Percentiles rank a stretch among this genome's conserved stretches.
These are phyloP conservation scores for Gyrodon lividus DNA, from an alignment of 768 basidiomycete genomes.

Conservation along the genomic window DNA sequence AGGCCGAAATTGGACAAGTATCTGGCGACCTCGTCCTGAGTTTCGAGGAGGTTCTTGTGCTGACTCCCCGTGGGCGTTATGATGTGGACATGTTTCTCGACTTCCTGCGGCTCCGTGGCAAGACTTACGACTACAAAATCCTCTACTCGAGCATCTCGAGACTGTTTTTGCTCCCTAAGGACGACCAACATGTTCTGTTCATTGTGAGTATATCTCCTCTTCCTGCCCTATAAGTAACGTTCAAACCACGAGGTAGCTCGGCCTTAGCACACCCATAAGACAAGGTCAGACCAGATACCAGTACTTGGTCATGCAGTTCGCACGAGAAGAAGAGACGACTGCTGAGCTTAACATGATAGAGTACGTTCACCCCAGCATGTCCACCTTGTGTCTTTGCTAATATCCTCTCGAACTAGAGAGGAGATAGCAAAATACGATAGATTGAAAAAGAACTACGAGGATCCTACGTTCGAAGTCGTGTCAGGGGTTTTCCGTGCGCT, in stretches of 20 bases:
- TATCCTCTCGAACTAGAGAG: constrained; percentile 46
- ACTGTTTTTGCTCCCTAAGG: constrained; percentile 92
- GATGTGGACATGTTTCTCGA: constrained; percentile 98
- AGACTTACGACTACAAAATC: constrained; percentile 99
- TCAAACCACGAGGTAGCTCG: constrained; percentile 54
- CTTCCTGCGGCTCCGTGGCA: constrained; percentile 92
- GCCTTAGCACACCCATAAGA: constrained; percentile 88
- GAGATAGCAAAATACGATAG: constrained; percentile 77
- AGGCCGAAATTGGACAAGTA: constrained; percentile 90
- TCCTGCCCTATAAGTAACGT: neutral
- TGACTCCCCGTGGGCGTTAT: constrained; percentile 95
- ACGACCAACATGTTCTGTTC: constrained; percentile 93
- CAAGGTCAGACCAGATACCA: constrained; percentile 99
- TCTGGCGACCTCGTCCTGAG: constrained; percentile 89
- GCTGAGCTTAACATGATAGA: constrained; percentile 92
- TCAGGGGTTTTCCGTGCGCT: constrained; percentile 91
- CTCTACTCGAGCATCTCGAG: constrained; percentile 83
- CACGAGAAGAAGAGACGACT: constrained; percentile 95
- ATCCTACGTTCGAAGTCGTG: constrained; percentile 93
- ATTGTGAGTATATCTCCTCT: constrained; percentile 59
- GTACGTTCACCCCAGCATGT: constrained; percentile 44
- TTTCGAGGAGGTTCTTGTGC: constrained; percentile 92
- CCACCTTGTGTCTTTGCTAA: neutral
- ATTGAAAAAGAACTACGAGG: constrained; percentile 91
- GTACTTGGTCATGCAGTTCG: constrained; percentile 97